Evolutionary conservation across 345 rosid genomes (phyloP), one percentile per base, ranked within the genome.

Genomic region (Hirschfeldia incana): DNA sequence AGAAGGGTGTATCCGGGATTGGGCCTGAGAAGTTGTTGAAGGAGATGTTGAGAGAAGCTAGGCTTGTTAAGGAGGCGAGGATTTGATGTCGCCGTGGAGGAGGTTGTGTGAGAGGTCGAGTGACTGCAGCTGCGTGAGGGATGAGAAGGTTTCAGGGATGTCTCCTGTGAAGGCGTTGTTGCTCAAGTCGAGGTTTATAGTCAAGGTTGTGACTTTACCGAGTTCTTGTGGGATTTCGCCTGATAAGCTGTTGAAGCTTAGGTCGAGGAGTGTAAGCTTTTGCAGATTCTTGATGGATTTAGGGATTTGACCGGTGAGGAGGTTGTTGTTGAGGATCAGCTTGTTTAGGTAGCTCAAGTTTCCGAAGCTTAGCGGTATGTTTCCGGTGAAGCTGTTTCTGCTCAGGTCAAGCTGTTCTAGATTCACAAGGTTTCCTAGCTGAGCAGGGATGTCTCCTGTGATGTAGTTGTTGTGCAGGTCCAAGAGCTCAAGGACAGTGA

Each of bases 401-500:
- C 99, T 92, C 26, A 95, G 85, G 83, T 94, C 98, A 83, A 95
- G 96, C 86, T 89, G 98, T 93, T 95, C 99, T 36, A 95, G 83
- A 75, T 95, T 95, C 79, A 95, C 97, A 28, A 92, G 93, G 85
- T 90, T 89, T 74, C 98, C 98, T 9, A 95, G 76, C 82, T 90
- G 89, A 67, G 84, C 44, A 13, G 99, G 98, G 60, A 95, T 90
- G 64, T 83, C 90, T 27, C 97, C 99, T 1, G 88, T 84, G 13
- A 92, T 77, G 87, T 91, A 80, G 86, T 95, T 95, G 70, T 90
- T 91, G 83, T 92, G 98, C 61, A 90, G 87, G 83, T 94, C 98
- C 82, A 94, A 75, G 79, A 88, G 85, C 89, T 94, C 98, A 21
- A 94, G 89, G 55, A 94, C 98, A 1, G 94, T 82, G 69, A 90